Base-by-base conservation (phyloP, 345 rosid genomes). In the Geranium rotundifolium region DNA sequence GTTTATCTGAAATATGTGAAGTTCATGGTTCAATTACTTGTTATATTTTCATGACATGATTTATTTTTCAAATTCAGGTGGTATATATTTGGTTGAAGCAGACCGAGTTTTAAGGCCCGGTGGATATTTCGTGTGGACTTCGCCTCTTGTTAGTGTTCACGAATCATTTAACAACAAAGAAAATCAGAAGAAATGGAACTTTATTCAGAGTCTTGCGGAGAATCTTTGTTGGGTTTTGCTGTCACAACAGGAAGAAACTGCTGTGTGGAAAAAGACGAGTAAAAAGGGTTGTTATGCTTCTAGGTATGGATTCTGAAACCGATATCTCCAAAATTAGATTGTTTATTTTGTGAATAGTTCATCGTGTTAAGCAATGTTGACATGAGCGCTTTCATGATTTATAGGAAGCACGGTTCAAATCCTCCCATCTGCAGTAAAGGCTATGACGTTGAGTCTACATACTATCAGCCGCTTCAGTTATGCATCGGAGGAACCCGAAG, bases 61-160 rank as follows among this genome's bases (percentile, higher is more conserved):
- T 54, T 46, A 46, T 57, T 73, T 54, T 62, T 39, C 39, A 19
- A 19, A 29, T 70, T 54, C 84, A 95, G 99, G 84, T 63, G 99
- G 99, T 7, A 75, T 83, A 74, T 80, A 77, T 73, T 80, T 95
- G 69, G 72, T 95, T 19, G 99, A 95, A 79, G 78, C 73, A 19
- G 97, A 95, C 75, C 85, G 99, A 73, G 89, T 95, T 72, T 76
- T 95, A 58, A 90, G 78, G 79, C 97, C 99, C 0, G 96, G 99
- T 70, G 99, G 99, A 57, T 95, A 86, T 69, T 90, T 95, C 82
- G 96, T 90, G 52, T 95, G 99, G 99, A 95, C 96, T 65, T 88
- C 97, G n/a, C 96, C 97, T 4, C 84, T 88, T 58, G 85, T 87
- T 59, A 85, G 80, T 69, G 82, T 91, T 71, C 81, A 75, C 29